phyloP scores from a whole-genome alignment of 306 rosid genomes.

The Castanea mollissima region DNA sequence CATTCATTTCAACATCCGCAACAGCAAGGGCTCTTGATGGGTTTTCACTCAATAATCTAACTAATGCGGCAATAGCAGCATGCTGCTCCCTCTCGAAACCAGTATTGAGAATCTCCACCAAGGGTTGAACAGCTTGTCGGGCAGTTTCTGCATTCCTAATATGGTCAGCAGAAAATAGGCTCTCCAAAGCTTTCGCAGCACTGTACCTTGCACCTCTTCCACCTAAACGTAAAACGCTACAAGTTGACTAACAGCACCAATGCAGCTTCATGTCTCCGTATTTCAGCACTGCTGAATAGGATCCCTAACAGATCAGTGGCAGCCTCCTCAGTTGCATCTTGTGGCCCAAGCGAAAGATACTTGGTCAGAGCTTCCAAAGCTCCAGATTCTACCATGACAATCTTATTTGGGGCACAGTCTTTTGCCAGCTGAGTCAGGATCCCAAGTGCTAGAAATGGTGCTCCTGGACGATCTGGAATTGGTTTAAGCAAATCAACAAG shows the following conservation, averaged over 20 bases:
- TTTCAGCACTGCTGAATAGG: constrained; percentile 93
- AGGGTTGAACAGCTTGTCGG: constrained; percentile 93
- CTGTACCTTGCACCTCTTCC: constrained; percentile 96
- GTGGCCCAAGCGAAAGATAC: constrained; percentile 95
- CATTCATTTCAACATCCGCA: constrained; percentile 99
- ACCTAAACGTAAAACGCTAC: constrained; percentile 94
- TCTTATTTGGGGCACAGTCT: constrained; percentile 90
- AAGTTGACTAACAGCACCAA: constrained; percentile 95
- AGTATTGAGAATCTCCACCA: constrained; percentile 96
- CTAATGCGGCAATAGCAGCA: constrained; percentile 95
- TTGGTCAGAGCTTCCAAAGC: constrained; percentile 91
- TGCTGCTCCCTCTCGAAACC: constrained; percentile 98
- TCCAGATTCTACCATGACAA: constrained; percentile 95
- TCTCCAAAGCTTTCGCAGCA: constrained; percentile 97
- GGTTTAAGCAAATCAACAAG: constrained; percentile 99
- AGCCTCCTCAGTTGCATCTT: constrained; percentile 97
- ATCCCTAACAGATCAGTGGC: constrained; percentile 92
- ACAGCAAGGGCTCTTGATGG: constrained; percentile 95
- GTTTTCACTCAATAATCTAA: constrained; percentile 91
- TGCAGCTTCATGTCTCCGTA: constrained; percentile 87
- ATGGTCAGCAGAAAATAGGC: constrained; percentile 95
- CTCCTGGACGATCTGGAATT: constrained; percentile 98
- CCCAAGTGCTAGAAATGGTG: constrained; percentile 94
- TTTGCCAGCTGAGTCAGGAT: constrained; percentile 77
- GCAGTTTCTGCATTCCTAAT: constrained; percentile 92